Evolutionary conservation across 352 stramenopile genomes (phyloP).

Genomic region (Globisporangium alternatum): DNA sequence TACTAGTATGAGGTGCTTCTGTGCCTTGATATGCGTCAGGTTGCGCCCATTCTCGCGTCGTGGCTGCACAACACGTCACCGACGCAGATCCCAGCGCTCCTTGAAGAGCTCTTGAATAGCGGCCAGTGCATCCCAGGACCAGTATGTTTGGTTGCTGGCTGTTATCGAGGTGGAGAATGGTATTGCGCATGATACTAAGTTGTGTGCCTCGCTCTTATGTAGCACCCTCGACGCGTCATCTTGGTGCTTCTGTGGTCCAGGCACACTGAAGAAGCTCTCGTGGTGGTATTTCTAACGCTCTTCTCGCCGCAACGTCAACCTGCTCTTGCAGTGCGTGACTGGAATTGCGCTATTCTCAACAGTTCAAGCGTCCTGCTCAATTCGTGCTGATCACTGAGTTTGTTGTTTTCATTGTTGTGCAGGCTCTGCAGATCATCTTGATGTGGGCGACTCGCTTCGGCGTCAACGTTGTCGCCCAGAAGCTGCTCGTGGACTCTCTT

Average conservation of each 20-base stretch:
- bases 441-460: background rate
- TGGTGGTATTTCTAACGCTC: constrained; percentile 7
- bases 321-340: background rate
- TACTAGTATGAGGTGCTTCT: background rate
- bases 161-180: background rate
- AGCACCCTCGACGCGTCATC: constrained; percentile 13
- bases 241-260: constrained; percentile 20
- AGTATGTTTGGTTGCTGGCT: background rate
- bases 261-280: constrained; percentile 22
- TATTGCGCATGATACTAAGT: background rate
- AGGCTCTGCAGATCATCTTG: constrained; percentile 3
- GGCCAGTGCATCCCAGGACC: background rate
- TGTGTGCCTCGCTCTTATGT: background rate
- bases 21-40: background rate
- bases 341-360: background rate
- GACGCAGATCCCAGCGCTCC: background rate
- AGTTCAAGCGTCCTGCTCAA: background rate
- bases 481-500: constrained; percentile 3
- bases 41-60: constrained; percentile 5
- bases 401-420: background rate
- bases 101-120: background rate
- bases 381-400: background rate
- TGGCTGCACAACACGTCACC: constrained; percentile 1
- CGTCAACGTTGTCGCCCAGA: background rate
- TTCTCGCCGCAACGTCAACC: constrained; percentile 1